Conservation (phyloP, 2,329 filamentous ascomycete species). For the Aspergillus intermedius region DNA sequence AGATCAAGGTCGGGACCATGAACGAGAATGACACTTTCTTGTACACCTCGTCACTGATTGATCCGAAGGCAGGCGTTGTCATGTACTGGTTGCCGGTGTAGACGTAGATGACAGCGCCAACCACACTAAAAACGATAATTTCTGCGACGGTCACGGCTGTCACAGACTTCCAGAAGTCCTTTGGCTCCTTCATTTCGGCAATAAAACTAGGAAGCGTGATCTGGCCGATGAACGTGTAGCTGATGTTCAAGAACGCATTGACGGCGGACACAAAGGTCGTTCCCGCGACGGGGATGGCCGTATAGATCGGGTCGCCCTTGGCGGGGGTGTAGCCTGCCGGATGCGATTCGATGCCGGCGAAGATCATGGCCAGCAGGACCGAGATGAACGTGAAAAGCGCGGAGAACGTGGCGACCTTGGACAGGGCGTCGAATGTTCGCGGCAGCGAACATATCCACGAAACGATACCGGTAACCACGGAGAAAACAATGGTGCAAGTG, state of each 20-base stretch:
- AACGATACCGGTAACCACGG: constrained; percentile 65
- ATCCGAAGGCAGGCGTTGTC: constrained; percentile 80
- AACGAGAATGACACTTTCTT: constrained; percentile 90
- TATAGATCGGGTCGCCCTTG: constrained; percentile 60
- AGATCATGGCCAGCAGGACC: constrained; percentile 75
- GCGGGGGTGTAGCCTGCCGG: constrained; percentile 60
- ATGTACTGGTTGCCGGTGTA: constrained; percentile 88
- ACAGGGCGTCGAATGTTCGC: constrained; percentile 73
- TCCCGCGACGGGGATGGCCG: constrained; percentile 58
- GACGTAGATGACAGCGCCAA: constrained; percentile 75
- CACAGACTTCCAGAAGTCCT: constrained; percentile 86
- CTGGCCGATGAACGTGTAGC: constrained; percentile 92
- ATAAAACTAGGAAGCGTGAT: constrained; percentile 93
- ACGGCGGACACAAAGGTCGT: constrained; percentile 78
- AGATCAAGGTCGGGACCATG: constrained; percentile 92
- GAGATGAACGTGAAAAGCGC: constrained; percentile 87
- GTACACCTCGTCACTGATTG: constrained; percentile 64
- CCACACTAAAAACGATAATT: constrained; percentile 75
- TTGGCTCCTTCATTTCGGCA: constrained; percentile 76
- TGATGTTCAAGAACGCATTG: constrained; percentile 90
- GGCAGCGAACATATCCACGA: constrained; percentile 76
- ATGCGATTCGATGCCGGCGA: constrained; percentile 67
- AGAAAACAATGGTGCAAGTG: constrained; percentile 74
- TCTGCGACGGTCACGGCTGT: constrained; percentile 87
- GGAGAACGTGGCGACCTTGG: constrained; percentile 70